These are phyloP conservation scores for Phlegmacium glaucopus DNA, from an alignment of 768 basidiomycete species.

Conservation along the genomic window DNA sequence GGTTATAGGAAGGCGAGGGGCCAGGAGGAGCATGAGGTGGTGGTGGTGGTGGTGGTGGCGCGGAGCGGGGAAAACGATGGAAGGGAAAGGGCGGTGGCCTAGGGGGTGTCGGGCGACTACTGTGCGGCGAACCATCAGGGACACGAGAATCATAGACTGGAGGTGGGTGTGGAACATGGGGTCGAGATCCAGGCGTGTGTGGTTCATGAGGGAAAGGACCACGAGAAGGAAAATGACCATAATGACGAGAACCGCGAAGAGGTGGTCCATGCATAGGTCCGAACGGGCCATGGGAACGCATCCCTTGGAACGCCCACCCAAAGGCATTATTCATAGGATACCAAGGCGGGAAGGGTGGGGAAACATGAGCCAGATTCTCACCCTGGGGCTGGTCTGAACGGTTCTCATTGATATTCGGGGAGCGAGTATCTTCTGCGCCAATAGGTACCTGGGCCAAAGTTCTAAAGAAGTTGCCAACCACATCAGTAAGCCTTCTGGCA, in stretches of 20 bases:
- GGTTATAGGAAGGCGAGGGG: background rate
- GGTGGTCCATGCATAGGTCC: background rate
- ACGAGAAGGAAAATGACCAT: background rate
- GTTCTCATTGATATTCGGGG: constrained; percentile 1
- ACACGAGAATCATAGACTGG: background rate
- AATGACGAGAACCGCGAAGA: background rate
- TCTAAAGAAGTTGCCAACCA: constrained; percentile 56
- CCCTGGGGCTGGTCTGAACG: background rate
- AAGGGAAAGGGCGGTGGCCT: constrained; percentile 2
- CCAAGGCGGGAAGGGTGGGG: constrained; percentile 2
- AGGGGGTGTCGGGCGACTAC: constrained; percentile 8
- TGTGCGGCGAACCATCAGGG: constrained; percentile 1
- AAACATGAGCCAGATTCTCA: background rate
- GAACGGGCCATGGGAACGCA: constrained; percentile 3
- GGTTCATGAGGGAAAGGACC: constrained; percentile 6
- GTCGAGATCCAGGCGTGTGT: constrained; percentile 4
- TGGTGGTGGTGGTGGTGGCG: too few relatives aligned
- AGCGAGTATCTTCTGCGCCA: constrained; percentile 3
- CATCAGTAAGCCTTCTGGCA: constrained; percentile 57
- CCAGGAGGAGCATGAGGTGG: background rate
- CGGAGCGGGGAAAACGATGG: too few relatives aligned
- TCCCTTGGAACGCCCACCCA: too few relatives aligned
- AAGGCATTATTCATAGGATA: too few relatives aligned
- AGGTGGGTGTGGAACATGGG: constrained; percentile 5
- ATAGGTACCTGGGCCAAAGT: constrained; percentile 36